A percentile compares a stretch with the other conserved stretches of the same genome.
Evolutionary conservation across 2,329 filamentous ascomycete genomes (phyloP).

Genomic region (Ascochyta clinopodiicola): DNA sequence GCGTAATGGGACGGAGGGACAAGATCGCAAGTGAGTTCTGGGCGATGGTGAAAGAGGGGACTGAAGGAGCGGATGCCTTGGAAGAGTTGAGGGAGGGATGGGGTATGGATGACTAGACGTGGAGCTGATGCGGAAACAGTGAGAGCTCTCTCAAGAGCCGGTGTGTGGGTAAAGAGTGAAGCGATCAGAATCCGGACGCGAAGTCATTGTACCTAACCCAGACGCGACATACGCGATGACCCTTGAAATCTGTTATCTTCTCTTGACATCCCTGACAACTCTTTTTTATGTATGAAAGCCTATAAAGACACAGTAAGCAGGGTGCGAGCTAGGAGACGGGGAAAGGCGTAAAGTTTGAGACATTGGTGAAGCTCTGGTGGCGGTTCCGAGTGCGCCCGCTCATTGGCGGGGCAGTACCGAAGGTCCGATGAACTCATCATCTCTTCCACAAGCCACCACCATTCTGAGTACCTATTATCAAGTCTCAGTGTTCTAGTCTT

Average conservation of each 20-base stretch:
- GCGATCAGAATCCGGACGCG: too few species aligned
- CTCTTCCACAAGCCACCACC: background rate
- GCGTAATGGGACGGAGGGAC: slow-evolving; percentile 51
- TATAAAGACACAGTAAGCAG: too few species aligned
- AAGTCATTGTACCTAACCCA: too few species aligned
- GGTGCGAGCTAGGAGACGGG: too few species aligned
- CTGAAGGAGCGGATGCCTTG: slow-evolving; percentile 56
- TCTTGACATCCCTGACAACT: too few species aligned
- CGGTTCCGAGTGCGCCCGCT: slow-evolving; percentile 17
- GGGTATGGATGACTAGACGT: slow-evolving; percentile 43
- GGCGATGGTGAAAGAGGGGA: slow-evolving; percentile 55
- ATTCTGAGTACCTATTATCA: background rate
- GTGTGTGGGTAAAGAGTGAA: too few species aligned
- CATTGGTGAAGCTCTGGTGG: slow-evolving; percentile 1
- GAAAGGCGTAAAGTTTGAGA: background rate
- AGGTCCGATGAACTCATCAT: slow-evolving; percentile 10
- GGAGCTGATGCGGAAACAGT: too few species aligned
- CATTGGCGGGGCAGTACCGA: slow-evolving; percentile 21
- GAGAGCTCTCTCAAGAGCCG: too few species aligned
- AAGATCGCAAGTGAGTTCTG: slow-evolving; percentile 61
- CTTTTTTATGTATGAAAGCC: too few species aligned
- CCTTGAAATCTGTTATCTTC: too few species aligned
- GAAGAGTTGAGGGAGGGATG: slow-evolving; percentile 59
- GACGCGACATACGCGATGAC: too few species aligned
- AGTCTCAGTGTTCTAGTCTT: too few species aligned